Percentiles rank a stretch among this genome's conserved stretches.
phyloP scores from a whole-genome alignment of 148 eudicot genomes.

The Amaranthus cruentus region DNA sequence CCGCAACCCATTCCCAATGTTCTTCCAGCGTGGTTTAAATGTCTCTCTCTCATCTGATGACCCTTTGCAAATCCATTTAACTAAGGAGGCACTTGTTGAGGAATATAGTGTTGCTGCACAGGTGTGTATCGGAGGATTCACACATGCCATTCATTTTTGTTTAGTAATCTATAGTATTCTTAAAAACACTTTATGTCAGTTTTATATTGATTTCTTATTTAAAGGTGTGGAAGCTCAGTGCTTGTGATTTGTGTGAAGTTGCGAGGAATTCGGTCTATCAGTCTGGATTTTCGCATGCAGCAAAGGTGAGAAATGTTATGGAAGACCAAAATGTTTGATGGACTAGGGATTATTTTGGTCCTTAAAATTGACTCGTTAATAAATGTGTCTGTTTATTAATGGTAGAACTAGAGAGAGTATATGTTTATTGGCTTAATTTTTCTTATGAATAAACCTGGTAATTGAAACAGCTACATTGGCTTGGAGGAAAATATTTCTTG shows the following conservation, averaged over 20 bases:
- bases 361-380: neutral
- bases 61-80: constrained; percentile 81
- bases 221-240: constrained; percentile 83
- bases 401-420: neutral
- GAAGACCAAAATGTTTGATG: neutral
- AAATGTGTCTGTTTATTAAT: neutral
- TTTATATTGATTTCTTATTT: constrained; percentile 15
- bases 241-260: constrained; percentile 79
- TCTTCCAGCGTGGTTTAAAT: constrained; percentile 77
- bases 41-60: constrained; percentile 83
- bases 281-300: constrained; percentile 76
- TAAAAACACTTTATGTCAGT: neutral
- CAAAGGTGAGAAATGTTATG: constrained; percentile 43
- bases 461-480: constrained; percentile 60
- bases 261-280: constrained; percentile 83
- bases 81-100: constrained; percentile 76
- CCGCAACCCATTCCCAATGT: constrained; percentile 73
- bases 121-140: constrained; percentile 24
- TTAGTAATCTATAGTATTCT: too few relatives aligned
- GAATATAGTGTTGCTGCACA: constrained; percentile 83
- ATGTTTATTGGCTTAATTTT: neutral
- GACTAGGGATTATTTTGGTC: too few relatives aligned
- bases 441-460: neutral
- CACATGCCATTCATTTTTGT: constrained; percentile 4
- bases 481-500: constrained; percentile 58